Conservation (phyloP, 1,139 yeast species). For the Yamadazyma friedrichii region DNA sequence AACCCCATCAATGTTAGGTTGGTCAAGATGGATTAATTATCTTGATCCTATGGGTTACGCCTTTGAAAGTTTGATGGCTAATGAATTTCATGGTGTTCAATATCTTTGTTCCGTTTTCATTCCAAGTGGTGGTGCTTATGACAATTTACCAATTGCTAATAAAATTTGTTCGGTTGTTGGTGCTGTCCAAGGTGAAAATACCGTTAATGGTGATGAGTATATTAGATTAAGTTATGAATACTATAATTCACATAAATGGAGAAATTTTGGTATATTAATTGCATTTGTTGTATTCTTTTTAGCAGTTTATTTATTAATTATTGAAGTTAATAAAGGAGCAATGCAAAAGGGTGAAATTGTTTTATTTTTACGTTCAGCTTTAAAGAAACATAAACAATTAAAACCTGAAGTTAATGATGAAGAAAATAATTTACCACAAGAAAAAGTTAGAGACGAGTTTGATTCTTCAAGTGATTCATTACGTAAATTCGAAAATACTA, state of each 20-base stretch:
- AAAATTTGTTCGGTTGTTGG: slow-evolving; percentile 66
- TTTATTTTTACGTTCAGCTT: slow-evolving; percentile 49
- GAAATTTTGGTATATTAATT: slow-evolving; percentile 72
- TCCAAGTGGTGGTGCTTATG: slow-evolving; percentile 54
- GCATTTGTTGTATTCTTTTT: slow-evolving; percentile 59
- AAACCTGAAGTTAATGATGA: slow-evolving; percentile 14
- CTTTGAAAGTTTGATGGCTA: slow-evolving; percentile 56
- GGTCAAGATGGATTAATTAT: slow-evolving; percentile 63
- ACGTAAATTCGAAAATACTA: slow-evolving; percentile 12
- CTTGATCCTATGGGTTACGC: slow-evolving; percentile 57
- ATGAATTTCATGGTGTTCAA: slow-evolving; percentile 51
- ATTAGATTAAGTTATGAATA: slow-evolving; percentile 49
- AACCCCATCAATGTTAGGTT: slow-evolving; percentile 55
- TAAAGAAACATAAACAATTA: slow-evolving; percentile 22
- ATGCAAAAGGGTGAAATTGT: slow-evolving; percentile 83
- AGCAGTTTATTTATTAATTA: slow-evolving; percentile 51
- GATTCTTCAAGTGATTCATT: slow-evolving; percentile 6
- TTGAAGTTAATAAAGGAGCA: slow-evolving; percentile 70
- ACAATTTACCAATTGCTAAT: slow-evolving; percentile 24
- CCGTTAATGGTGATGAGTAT: slow-evolving; percentile 60
- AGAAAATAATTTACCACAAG: slow-evolving; percentile 15
- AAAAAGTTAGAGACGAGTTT: slow-evolving; percentile 17
- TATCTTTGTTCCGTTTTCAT: slow-evolving; percentile 48
- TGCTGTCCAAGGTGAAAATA: slow-evolving; percentile 52
- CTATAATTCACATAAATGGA: slow-evolving; percentile 69